Evolutionary conservation across 768 basidiomycete species (phyloP).

Genomic region (Agrocybe praecox): DNA sequence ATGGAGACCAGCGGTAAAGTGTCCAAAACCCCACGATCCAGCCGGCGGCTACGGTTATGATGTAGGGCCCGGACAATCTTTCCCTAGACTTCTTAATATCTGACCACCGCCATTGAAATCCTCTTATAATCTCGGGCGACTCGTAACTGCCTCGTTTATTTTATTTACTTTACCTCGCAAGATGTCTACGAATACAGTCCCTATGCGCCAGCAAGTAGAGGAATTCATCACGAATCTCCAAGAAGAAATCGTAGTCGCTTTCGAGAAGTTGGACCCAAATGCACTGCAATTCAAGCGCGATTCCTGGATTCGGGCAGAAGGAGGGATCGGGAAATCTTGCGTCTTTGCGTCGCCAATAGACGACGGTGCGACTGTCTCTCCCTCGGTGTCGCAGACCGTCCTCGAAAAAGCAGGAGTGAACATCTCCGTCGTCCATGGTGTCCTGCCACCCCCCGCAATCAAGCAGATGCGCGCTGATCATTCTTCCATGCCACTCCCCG

Average conservation of each 20-base stretch:
- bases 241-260: constrained; percentile 69
- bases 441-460: constrained; percentile 86
- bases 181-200: constrained; percentile 23
- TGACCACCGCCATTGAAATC: constrained; percentile 12
- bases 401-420: constrained; percentile 98
- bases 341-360: constrained; percentile 64
- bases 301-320: constrained; percentile 72
- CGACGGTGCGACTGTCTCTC: constrained; percentile 24
- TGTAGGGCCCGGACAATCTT: not conserved
- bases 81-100: constrained; percentile 9
- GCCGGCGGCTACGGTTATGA: constrained; percentile 8
- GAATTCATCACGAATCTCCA: constrained; percentile 79
- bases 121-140: not conserved
- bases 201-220: constrained; percentile 81
- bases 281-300: constrained; percentile 80
- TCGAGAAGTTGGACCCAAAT: constrained; percentile 79
- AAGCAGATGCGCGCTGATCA: constrained; percentile 97
- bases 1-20: not conserved
- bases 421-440: constrained; percentile 88
- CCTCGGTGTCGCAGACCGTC: constrained; percentile 38
- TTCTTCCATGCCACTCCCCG: constrained; percentile 66
- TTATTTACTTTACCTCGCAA: not conserved
- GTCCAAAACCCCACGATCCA: not conserved
- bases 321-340: constrained; percentile 80
- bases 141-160: not conserved